Conservation (phyloP, 139 green algal species). For the Yamagishiella unicocca region DNA sequence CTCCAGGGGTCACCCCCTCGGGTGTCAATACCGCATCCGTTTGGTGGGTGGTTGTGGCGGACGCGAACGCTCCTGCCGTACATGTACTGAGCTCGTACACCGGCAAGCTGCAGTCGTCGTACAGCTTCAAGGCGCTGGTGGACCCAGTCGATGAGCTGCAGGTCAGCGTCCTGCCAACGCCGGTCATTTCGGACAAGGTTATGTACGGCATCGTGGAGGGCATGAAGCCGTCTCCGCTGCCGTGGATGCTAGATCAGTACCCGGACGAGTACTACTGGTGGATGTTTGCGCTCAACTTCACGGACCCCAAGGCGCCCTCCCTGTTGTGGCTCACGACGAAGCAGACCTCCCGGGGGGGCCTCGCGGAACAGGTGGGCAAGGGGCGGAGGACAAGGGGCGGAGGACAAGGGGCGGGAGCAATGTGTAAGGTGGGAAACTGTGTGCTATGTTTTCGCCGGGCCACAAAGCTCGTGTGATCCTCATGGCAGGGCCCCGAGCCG, state of each 20-base stretch:
- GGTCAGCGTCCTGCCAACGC: constrained; percentile 10
- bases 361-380: not conserved
- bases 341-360: not conserved
- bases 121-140: not conserved
- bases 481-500: no score
- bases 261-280: constrained; percentile 32
- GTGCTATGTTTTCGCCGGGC: no score
- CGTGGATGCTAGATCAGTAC: not conserved
- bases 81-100: not conserved
- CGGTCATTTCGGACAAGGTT: not conserved
- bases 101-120: not conserved
- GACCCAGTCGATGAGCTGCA: not conserved
- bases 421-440: no score
- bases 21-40: not conserved
- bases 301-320: not conserved
- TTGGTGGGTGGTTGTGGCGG: not conserved
- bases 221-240: not conserved
- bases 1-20: not conserved
- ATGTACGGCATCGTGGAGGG: constrained; percentile 14
- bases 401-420: no score
- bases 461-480: no score
- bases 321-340: not conserved
- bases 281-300: constrained; percentile 21
- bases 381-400: no score
- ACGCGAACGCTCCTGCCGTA: not conserved